These are phyloP conservation scores for Mrakia blollopis DNA, from an alignment of 768 basidiomycete genomes.

Conservation along the genomic window DNA sequence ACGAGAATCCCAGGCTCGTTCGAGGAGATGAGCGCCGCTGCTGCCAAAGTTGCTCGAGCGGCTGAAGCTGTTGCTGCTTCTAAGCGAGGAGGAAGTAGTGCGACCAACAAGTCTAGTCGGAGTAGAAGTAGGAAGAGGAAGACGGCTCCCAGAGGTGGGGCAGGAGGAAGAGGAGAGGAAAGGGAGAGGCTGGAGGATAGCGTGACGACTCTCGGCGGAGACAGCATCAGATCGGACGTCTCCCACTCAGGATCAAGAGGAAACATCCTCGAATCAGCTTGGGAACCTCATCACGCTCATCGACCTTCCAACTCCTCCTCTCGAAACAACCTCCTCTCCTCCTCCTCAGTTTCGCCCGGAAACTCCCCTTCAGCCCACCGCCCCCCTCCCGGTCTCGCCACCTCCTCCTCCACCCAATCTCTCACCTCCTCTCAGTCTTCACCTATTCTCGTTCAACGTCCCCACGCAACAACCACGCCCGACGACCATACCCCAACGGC, in stretches of 20 bases:
- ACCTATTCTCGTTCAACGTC: slow-evolving; percentile 10
- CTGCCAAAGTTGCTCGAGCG: slow-evolving; percentile 65
- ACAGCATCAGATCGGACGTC: slow-evolving; percentile 23
- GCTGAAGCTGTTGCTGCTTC: slow-evolving; percentile 58
- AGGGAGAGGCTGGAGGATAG: slow-evolving; percentile 16
- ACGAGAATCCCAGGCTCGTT: slow-evolving; percentile 7
- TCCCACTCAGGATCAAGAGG: not conserved
- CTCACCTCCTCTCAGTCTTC: slow-evolving; percentile 2
- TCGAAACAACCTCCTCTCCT: not conserved
- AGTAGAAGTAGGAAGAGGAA: not conserved
- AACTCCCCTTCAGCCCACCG: not conserved
- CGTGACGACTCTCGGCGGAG: slow-evolving; percentile 13
- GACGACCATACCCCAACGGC: slow-evolving; percentile 4
- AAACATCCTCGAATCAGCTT: not conserved
- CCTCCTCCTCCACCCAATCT: not conserved
- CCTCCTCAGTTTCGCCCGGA: not conserved
- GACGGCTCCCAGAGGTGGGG: not conserved
- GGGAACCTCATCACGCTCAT: not conserved
- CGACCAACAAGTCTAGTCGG: slow-evolving; percentile 15
- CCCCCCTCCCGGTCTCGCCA: not conserved
- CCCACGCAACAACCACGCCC: not conserved
- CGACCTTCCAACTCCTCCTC: slow-evolving; percentile 7
- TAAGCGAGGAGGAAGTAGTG: not conserved
- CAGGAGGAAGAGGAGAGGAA: not conserved
- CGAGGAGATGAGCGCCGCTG: slow-evolving; percentile 48